Evolutionary conservation across 495 filamentous ascomycete genomes (phyloP).

Genomic region (Podospora tetraspora): DNA sequence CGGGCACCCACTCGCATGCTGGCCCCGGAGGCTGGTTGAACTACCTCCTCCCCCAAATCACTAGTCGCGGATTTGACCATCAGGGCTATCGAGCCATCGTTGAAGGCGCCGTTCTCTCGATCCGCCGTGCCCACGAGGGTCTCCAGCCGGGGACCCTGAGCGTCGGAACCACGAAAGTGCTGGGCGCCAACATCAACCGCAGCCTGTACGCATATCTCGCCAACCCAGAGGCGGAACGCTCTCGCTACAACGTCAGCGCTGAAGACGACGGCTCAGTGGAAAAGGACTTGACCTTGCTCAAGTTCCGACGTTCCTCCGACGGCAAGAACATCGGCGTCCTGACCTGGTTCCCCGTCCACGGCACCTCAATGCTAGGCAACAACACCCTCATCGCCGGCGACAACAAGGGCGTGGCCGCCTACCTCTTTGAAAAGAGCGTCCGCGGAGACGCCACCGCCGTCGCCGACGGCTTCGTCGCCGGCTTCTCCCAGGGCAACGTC

Average conservation of each 20-base stretch:
- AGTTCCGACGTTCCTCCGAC: conserved; percentile 60
- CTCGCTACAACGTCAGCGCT: conserved; percentile 55
- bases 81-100: conserved; percentile 90
- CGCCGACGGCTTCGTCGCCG: conserved; percentile 68
- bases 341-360: conserved; percentile 90
- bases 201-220: conserved; percentile 84
- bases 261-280: conserved; percentile 66
- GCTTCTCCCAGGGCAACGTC: conserved; percentile 90
- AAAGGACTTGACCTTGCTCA: conserved; percentile 78
- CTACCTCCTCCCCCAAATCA: conserved; percentile 91
- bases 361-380: conserved; percentile 85
- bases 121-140: conserved; percentile 71
- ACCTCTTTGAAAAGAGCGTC: conserved; percentile 74
- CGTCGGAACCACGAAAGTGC: conserved; percentile 42
- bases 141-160: conserved; percentile 41
- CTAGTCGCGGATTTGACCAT: conserved; percentile 75
- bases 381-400: conserved; percentile 92
- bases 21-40: conserved; percentile 94
- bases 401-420: conserved; percentile 90
- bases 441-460: conserved; percentile 39
- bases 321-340: conserved; percentile 69
- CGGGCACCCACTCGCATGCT: conserved; percentile 88
- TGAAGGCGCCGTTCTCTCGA: conserved; percentile 76
- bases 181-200: conserved; percentile 78
- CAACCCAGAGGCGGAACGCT: conserved; percentile 77